Base-by-base conservation (phyloP, 257 asterid species). In the Fraxinus quadrangulata region DNA sequence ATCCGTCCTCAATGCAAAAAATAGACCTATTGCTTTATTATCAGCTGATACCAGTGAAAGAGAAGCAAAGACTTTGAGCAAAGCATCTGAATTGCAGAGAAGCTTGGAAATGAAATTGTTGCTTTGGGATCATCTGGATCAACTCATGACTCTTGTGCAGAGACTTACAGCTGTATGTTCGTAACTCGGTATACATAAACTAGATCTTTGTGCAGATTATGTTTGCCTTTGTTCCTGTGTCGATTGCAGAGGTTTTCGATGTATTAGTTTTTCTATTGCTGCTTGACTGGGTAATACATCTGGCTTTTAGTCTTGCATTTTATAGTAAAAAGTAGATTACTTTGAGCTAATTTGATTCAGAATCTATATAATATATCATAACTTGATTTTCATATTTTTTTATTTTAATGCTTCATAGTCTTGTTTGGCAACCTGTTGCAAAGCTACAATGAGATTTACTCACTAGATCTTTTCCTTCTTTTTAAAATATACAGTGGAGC, bases 81-180 rank as follows among this genome's bases (percentile, higher is more conserved):
- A 83, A 84, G 73, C 86, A 78, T 85, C 88, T 3, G 94, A 85
- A 78, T 19, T 63, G 13, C 51, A 72, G 56, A 70, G 83, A 68
- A 82, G 84, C 76, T 72, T 85, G 87, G 96, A 88, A 49, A 75
- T 85, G 89, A 91, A 88, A 85, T 78, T 84, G 82, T 85, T 91
- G 80, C 95, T 94, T 79, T 91, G 93, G 98, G 90, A 83, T 86
- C 91, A 85, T 81, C 81, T 89, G 68, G 85, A 88, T 81, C 90
- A 87, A 39, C 90, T 92, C 61, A 87, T 87, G 76, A 78, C 80
- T 76, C 95, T 94, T 61, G 90, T 92, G 77, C 80, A 88, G 88
- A 90, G 91, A 87, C 93, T 94, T 61, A 82, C 82, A 79, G 85
- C 88, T 81, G 98, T 94, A 94, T 47, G 93, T 72, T 84, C 80